Conservation (phyloP, 2,329 filamentous ascomycete species). For the Harringtonia lauricola region DNA sequence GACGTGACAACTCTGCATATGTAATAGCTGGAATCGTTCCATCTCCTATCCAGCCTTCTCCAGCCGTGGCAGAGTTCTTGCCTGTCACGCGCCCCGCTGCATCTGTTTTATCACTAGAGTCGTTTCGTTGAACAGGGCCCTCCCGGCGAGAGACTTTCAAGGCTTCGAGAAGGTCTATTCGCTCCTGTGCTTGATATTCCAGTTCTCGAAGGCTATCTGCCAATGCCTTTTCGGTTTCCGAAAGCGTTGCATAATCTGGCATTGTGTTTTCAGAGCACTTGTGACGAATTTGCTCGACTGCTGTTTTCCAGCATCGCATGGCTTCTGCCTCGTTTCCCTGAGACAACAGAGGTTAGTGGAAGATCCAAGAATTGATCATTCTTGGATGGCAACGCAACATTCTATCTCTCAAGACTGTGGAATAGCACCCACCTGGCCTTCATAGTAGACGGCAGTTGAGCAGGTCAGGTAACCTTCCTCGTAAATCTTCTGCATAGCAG, state of each 20-base stretch:
- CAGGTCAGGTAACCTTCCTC: constrained; percentile 93
- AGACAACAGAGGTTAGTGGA: constrained; percentile 3
- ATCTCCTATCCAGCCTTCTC: constrained; percentile 59
- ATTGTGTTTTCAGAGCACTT: constrained; percentile 56
- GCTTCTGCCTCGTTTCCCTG: constrained; percentile 89
- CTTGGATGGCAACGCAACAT: too few species aligned
- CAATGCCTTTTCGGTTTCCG: constrained; percentile 74
- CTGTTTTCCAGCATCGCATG: constrained; percentile 78
- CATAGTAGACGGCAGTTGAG: constrained; percentile 93
- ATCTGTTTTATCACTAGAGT: too few species aligned
- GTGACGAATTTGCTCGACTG: constrained; percentile 80
- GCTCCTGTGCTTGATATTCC: constrained; percentile 86
- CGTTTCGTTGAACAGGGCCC: constrained; percentile 14
- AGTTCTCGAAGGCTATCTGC: constrained; percentile 72
- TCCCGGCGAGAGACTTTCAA: constrained; percentile 54
- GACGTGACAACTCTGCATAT: constrained; percentile 70
- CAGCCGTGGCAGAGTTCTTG: not conserved
- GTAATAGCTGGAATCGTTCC: constrained; percentile 72
- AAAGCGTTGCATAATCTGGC: constrained; percentile 24
- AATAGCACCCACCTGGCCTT: constrained; percentile 59
- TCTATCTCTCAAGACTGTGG: too few species aligned
- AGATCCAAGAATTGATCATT: too few species aligned
- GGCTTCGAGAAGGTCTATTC: constrained; percentile 78
- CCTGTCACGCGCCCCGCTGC: not conserved
- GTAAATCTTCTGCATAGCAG: constrained; percentile 90